Percentiles rank a stretch among this genome's conserved stretches.
phyloP scores from a whole-genome alignment of 2,329 filamentous ascomycete genomes.

The Ilyonectria mors-panacis region DNA sequence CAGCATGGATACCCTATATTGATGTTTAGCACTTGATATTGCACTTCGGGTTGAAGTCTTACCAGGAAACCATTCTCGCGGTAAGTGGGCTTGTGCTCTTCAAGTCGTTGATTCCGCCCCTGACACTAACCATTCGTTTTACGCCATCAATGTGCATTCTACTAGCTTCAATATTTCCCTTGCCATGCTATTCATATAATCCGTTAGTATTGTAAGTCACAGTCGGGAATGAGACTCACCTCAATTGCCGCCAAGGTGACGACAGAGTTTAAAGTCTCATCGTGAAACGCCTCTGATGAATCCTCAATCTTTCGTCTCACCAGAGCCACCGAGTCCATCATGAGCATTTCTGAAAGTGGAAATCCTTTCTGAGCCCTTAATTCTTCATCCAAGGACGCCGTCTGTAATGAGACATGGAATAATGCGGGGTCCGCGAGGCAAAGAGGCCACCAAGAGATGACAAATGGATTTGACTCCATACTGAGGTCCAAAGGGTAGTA shows the following conservation, averaged over 20 bases:
- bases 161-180: conserved; percentile 62
- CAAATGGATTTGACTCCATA: conserved; percentile 68
- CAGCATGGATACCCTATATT: conserved; percentile 69
- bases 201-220: conserved; percentile 2
- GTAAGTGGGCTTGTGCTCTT: conserved; percentile 66
- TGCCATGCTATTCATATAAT: conserved; percentile 60
- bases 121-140: conserved; percentile 62
- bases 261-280: conserved; percentile 70
- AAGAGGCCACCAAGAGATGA: conserved; percentile 73
- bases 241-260: conserved; percentile 72
- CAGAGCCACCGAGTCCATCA: conserved; percentile 69
- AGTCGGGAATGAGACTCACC: conserved; percentile 52
- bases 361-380: conserved; percentile 67
- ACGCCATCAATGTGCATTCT: conserved; percentile 66
- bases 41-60: conserved; percentile 36
- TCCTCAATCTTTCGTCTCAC: conserved; percentile 66
- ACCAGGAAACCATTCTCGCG: conserved; percentile 70
- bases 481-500: conserved; percentile 72
- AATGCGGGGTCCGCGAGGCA: conserved; percentile 69
- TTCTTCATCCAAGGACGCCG: conserved; percentile 70
- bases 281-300: conserved; percentile 62
- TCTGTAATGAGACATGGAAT: conserved; percentile 73
- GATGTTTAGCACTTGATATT: conserved; percentile 1
- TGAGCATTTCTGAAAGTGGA: conserved; percentile 67
- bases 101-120: conserved; percentile 66